phyloP scores from a whole-genome alignment of 2,329 filamentous ascomycete species.

The Hypocrella siamensis region DNA sequence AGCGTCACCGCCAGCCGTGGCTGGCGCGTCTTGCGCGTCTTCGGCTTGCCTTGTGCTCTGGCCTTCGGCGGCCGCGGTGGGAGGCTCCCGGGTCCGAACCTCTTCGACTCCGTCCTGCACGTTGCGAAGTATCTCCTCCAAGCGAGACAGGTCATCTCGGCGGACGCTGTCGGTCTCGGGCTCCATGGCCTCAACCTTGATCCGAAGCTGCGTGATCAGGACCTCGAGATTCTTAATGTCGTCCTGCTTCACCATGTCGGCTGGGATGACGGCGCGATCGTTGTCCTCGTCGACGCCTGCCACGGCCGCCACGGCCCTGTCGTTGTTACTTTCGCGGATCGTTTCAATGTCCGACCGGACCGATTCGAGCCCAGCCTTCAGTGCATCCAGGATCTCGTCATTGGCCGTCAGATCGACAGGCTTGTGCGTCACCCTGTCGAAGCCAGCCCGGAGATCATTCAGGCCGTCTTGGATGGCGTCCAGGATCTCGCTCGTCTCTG shows the following conservation, averaged over 20 bases:
- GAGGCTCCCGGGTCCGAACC: constrained; percentile 18
- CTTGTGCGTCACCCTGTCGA: constrained; percentile 66
- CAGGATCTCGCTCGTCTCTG: constrained; percentile 73
- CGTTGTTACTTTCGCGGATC: constrained; percentile 44
- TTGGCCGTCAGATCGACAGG: constrained; percentile 70
- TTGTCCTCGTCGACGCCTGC: constrained; percentile 14
- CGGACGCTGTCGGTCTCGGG: constrained; percentile 20
- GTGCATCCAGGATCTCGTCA: constrained; percentile 76
- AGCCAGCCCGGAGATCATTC: constrained; percentile 56
- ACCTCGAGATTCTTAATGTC: constrained; percentile 79
- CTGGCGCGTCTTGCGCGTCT: constrained; percentile 7
- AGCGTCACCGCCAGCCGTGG: constrained; percentile 15
- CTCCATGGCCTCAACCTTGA: constrained; percentile 54
- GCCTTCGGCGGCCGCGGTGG: not conserved
- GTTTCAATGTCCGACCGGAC: constrained; percentile 66
- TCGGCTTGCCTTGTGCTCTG: constrained; percentile 6
- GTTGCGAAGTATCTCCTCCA: constrained; percentile 34
- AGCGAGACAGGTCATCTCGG: constrained; percentile 38
- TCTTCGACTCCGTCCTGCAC: constrained; percentile 34
- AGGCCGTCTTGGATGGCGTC: constrained; percentile 84
- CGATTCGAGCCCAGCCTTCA: constrained; percentile 65
- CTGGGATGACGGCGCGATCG: constrained; percentile 16
- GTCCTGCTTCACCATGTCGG: constrained; percentile 43
- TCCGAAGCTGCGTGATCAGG: constrained; percentile 65
- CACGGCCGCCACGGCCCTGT: constrained; percentile 40